Evolutionary conservation across 345 rosid genomes (phyloP).

Genomic region (Orychophragmus violaceus): DNA sequence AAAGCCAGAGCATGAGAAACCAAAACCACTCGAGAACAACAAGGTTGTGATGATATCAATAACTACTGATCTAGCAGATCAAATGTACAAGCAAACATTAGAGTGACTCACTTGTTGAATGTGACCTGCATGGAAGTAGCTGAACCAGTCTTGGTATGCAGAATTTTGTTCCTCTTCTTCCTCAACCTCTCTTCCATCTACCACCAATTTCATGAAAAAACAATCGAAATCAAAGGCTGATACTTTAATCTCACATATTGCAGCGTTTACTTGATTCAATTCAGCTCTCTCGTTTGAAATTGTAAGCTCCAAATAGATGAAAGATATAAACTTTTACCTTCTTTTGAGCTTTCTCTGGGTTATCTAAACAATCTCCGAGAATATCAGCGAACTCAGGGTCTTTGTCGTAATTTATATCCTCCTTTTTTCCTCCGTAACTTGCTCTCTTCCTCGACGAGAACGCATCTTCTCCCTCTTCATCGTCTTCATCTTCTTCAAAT

Average conservation of each 20-base stretch:
- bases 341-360: constrained; percentile 68
- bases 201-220: not conserved
- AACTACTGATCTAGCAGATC: not conserved
- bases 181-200: constrained; percentile 91
- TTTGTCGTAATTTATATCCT: constrained; percentile 56
- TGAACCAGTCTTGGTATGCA: constrained; percentile 83
- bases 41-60: not conserved
- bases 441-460: constrained; percentile 22
- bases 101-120: constrained; percentile 67
- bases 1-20: no score
- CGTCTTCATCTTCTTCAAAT: constrained; percentile 15
- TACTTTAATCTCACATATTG: not conserved
- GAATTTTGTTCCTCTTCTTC: constrained; percentile 69
- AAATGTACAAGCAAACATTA: not conserved
- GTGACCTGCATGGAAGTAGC: constrained; percentile 61
- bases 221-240: not conserved
- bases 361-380: constrained; percentile 61
- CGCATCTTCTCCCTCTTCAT: constrained; percentile 26
- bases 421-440: constrained; percentile 39
- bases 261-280: not conserved
- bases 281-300: not conserved
- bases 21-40: no score
- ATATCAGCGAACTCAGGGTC: constrained; percentile 91
- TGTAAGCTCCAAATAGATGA: not conserved
- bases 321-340: constrained; percentile 34